Percentiles rank a stretch among this genome's conserved stretches.
These are phyloP conservation scores for Quercus dentata DNA, from an alignment of 306 rosid genomes.

Conservation along the genomic window DNA sequence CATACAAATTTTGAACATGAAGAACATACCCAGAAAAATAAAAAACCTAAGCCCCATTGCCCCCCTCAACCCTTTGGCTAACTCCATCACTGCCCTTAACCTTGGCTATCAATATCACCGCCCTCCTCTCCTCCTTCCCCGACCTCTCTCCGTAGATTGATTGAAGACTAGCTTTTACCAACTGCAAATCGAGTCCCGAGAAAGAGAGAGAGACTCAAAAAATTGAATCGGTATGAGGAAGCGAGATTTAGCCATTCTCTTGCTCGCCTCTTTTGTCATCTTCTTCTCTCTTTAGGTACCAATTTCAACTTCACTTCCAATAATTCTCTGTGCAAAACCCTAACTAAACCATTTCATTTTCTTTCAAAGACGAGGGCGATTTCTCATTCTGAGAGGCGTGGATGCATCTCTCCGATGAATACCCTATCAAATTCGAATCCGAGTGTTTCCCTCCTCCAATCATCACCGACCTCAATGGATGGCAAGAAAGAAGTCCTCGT, in stretches of 20 bases:
- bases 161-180: too few species aligned
- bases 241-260: constrained; percentile 96
- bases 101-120: too few species aligned
- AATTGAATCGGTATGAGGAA: constrained; percentile 61
- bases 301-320: neutral
- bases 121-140: too few species aligned
- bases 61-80: too few species aligned
- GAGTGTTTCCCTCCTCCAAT: constrained; percentile 94
- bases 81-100: too few species aligned
- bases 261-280: constrained; percentile 96
- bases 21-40: too few species aligned
- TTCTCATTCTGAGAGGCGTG: constrained; percentile 91
- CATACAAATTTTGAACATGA: too few species aligned
- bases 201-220: neutral
- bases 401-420: constrained; percentile 91
- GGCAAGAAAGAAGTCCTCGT: constrained; percentile 92
- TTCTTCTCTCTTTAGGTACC: constrained; percentile 93
- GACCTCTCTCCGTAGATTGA: too few species aligned
- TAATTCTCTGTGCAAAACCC: neutral
- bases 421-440: constrained; percentile 87
- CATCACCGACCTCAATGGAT: constrained; percentile 94
- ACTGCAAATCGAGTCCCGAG: neutral
- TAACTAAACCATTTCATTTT: constrained; percentile 11
- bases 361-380: constrained; percentile 82
- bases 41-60: too few species aligned